Conservation (phyloP, 208 protist genomes). For the Naegleria fowleri region DNA sequence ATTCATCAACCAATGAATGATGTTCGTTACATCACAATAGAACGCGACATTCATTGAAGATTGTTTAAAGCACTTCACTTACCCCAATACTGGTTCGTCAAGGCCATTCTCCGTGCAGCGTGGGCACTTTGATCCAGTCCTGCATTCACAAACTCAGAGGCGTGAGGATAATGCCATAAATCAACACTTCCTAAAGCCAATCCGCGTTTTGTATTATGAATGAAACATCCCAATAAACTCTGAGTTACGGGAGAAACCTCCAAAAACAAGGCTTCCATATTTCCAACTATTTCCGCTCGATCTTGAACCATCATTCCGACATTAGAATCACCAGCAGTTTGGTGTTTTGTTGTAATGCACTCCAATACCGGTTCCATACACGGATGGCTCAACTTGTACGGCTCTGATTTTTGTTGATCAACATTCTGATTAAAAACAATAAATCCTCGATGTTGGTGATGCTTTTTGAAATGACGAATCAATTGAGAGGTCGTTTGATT, state of each 20-base stretch:
- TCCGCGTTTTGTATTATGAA: not conserved
- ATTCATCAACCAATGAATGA: too few relatives aligned
- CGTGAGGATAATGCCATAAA: not conserved
- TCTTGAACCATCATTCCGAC: too few relatives aligned
- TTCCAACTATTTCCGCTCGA: not conserved
- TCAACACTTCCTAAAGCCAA: not conserved
- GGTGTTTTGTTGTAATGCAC: not conserved
- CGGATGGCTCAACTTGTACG: not conserved
- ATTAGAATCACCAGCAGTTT: too few relatives aligned
- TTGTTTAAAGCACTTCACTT: too few relatives aligned
- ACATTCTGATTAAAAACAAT: not conserved
- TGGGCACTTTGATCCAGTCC: not conserved
- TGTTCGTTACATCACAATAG: too few relatives aligned
- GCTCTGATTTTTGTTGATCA: not conserved
- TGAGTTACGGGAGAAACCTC: not conserved
- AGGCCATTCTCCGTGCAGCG: not conserved
- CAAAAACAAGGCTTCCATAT: not conserved
- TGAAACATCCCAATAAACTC: not conserved
- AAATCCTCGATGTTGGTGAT: not conserved
- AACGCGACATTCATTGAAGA: too few relatives aligned
- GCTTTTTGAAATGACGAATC: not conserved
- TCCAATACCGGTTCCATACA: not conserved
- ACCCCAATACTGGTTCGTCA: not conserved
- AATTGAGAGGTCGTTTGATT: not conserved
- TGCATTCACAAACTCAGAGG: not conserved